Conservation (phyloP, 495 filamentous ascomycete species). For the Echria macrotheca region DNA sequence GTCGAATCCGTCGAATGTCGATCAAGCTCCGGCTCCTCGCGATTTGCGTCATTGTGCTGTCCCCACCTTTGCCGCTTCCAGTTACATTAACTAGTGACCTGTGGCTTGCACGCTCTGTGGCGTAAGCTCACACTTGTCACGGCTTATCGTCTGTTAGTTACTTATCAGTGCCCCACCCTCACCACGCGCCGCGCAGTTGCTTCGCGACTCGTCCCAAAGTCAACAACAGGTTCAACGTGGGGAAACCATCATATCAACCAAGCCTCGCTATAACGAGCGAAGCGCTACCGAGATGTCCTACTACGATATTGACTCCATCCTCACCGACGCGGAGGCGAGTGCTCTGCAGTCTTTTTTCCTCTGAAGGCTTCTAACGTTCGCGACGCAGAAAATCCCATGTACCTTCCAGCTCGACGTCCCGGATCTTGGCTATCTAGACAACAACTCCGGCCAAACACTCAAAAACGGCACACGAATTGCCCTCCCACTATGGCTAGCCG, state of each 20-base stretch:
- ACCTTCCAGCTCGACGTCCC: conserved; percentile 87
- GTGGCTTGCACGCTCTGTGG: neutral
- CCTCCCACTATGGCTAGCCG: conserved; percentile 93
- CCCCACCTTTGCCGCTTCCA: conserved; percentile 9
- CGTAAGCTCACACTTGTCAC: no score
- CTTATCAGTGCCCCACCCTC: no score
- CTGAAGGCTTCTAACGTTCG: neutral
- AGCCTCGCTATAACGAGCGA: no score
- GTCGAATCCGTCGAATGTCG: conserved; percentile 21
- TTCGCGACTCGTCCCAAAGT: no score
- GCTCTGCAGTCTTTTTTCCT: neutral
- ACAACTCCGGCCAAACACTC: conserved; percentile 54
- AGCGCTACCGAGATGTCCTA: conserved; percentile 82
- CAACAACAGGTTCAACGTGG: no score
- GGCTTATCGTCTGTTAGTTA: no score
- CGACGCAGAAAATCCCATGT: conserved; percentile 80
- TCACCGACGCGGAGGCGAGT: conserved; percentile 82
- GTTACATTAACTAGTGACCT: neutral
- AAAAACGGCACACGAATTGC: conserved; percentile 72
- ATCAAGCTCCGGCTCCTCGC: conserved; percentile 20
- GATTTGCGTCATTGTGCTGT: conserved; percentile 27
- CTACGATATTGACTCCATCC: conserved; percentile 89
- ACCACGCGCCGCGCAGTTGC: no score
- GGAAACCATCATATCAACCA: no score
- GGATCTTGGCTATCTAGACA: conserved; percentile 83